Evolutionary conservation across 164 flowering plant species (phyloP), one percentile per base, ranked within the genome.

Genomic region (Magnolia sinica): DNA sequence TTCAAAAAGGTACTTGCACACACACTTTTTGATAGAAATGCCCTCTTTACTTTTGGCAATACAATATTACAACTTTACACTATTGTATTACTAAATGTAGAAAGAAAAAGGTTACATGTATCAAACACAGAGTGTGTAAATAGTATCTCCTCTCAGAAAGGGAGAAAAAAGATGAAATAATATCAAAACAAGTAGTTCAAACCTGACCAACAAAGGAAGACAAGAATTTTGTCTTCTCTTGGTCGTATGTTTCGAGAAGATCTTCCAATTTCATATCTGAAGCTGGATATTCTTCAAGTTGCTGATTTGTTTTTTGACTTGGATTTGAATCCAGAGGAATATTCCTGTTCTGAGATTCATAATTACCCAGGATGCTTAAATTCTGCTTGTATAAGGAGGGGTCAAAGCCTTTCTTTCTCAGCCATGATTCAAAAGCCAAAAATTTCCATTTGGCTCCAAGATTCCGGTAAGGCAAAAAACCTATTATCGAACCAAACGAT

Each of bases 121-220:
- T 37, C 45, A 37, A 37, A 37, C 10, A 29, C 23, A 29, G 29
- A 6, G 14, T 18, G 27, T 1, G 20, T 7, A 20, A 23, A 45
- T 50, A 51, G 61, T 45, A 37, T 7, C 73, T 31, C 9, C 18
- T 55, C 61, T 2, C 16, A 73, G 50, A 73, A 7, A 59, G 68
- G 18, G 11, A 14, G 45, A 73, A 20, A 23, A 50, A 52, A 18
- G 11, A 55, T 23, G 52, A 1, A 4, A 13, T 59, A 6, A 20
- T 13, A 73, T 16, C 10, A 31, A 63, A 68, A 27, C 27, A 52
- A 50, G 71, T 76, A 23, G 29, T 72, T 74, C 89, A 76, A 72
- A 94, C 99, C 98, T 90, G 96, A 65, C 97, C 96, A 84, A 96
- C 81, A 84, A 91, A 96, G 18, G 97, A 91, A 74, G 97, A 91